These are phyloP conservation scores for Quercus agrifolia DNA, from an alignment of 306 rosid species.

Conservation along the genomic window DNA sequence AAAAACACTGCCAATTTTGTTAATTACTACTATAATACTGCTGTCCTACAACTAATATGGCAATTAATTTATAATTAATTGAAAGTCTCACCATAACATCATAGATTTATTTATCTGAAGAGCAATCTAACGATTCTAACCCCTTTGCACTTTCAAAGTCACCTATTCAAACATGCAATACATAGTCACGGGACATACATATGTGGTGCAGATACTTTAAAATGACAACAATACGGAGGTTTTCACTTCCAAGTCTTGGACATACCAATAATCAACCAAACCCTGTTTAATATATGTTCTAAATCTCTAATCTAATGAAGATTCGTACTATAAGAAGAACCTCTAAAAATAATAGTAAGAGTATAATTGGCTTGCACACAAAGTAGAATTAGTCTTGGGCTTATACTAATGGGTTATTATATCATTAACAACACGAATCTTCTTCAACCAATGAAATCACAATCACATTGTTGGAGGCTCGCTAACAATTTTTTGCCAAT, in stretches of 20 bases:
- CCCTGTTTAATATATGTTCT: not conserved
- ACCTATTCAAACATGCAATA: not conserved
- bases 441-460: too few relatives aligned
- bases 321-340: not conserved
- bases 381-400: too few relatives aligned
- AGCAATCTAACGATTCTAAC: not conserved
- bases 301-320: not conserved
- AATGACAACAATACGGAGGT: not conserved
- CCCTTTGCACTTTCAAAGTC: not conserved
- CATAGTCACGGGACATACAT: not conserved
- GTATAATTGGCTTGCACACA: not conserved
- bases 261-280: not conserved
- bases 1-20: not conserved
- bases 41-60: not conserved
- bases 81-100: not conserved
- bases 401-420: too few relatives aligned
- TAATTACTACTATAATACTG: not conserved
- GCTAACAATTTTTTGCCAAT: too few relatives aligned
- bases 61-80: not conserved
- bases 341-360: not conserved
- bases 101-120: not conserved
- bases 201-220: not conserved
- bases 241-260: not conserved
- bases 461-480: too few relatives aligned
- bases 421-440: not conserved